phyloP scores from a whole-genome alignment of 495 filamentous ascomycete species.

The Penicillium bovifimosum region DNA sequence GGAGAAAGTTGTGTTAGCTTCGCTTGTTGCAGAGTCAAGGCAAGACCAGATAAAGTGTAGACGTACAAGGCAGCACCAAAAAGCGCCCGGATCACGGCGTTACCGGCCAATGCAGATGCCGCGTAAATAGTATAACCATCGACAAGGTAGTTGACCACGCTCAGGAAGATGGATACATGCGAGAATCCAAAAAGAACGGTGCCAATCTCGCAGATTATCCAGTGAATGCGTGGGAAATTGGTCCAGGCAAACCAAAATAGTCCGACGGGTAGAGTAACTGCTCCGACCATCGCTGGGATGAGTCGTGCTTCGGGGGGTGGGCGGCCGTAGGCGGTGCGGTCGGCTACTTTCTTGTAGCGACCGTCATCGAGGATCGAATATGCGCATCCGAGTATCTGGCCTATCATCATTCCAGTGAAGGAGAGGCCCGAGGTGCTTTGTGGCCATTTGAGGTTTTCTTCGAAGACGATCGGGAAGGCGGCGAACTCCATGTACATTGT shows the following conservation, averaged over 20 bases:
- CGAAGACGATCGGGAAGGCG: constrained; percentile 67
- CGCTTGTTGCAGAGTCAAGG: neutral
- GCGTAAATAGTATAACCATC: constrained; percentile 59
- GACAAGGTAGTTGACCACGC: constrained; percentile 57
- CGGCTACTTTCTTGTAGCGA: constrained; percentile 13
- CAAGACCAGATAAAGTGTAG: neutral
- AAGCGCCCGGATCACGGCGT: constrained; percentile 55
- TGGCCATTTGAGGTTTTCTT: constrained; percentile 59
- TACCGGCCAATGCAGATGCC: constrained; percentile 60
- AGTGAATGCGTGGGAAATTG: constrained; percentile 42
- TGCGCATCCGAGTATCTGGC: constrained; percentile 57
- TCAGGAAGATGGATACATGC: constrained; percentile 21
- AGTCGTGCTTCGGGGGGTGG: constrained; percentile 27
- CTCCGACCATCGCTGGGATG: constrained; percentile 39
- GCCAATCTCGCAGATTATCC: constrained; percentile 46
- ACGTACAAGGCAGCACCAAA: constrained; percentile 13
- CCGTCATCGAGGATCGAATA: constrained; percentile 24
- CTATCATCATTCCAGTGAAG: constrained; percentile 64
- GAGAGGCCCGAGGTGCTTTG: constrained; percentile 56
- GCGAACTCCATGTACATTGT: constrained; percentile 70
- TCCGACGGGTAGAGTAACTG: constrained; percentile 45
- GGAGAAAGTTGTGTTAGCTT: neutral
- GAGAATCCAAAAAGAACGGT: constrained; percentile 45
- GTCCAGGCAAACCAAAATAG: constrained; percentile 64
- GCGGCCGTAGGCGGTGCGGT: neutral